phyloP scores from a whole-genome alignment of 2,329 filamentous ascomycete genomes.

The Fusarium sp. region DNA sequence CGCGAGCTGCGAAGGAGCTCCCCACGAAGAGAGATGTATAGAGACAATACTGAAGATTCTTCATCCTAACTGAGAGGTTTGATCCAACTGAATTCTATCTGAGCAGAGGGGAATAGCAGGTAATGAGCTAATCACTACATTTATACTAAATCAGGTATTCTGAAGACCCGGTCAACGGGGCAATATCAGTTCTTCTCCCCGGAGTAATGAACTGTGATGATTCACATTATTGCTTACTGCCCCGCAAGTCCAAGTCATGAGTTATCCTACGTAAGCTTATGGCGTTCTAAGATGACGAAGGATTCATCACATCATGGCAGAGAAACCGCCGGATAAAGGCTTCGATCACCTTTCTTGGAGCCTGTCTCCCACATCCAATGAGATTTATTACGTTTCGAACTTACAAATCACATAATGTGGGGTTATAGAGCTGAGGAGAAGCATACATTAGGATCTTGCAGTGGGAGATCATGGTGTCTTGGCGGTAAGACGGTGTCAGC shows the following conservation, averaged over 20 bases:
- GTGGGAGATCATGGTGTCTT: not conserved
- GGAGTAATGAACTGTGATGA: fast-evolving
- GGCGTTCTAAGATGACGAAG: not conserved
- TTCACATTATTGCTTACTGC: not conserved
- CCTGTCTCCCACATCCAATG: no score
- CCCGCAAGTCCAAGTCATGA: not conserved
- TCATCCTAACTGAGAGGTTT: not conserved
- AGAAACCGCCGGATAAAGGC: fast-evolving
- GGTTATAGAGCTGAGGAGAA: not conserved
- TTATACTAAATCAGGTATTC: not conserved
- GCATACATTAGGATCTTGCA: not conserved
- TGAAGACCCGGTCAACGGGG: no score
- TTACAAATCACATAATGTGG: not conserved
- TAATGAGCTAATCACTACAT: not conserved
- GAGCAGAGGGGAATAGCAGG: not conserved
- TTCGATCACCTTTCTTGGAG: not conserved
- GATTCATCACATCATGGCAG: fast-evolving
- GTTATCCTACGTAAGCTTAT: not conserved
- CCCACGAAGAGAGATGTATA: not conserved
- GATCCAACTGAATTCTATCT: no score
- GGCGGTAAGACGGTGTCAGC: not conserved
- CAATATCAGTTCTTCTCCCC: fast-evolving
- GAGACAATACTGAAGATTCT: not conserved
- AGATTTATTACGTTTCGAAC: not conserved
- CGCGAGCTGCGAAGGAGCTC: not conserved